phyloP scores from a whole-genome alignment of 2,329 filamentous ascomycete genomes.

The Monilinia polystroma region DNA sequence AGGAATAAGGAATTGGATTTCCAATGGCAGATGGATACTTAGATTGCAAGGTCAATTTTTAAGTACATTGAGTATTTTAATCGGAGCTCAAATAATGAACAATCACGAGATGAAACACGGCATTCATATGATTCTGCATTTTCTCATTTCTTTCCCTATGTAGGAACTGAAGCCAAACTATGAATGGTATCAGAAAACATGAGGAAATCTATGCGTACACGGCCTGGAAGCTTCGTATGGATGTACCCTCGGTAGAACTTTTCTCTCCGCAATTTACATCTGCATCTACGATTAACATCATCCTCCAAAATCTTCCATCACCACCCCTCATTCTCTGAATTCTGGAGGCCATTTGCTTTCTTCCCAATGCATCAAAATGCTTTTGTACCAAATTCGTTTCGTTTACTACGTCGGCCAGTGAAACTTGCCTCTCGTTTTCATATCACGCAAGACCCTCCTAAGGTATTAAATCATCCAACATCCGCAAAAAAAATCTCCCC shows the following conservation, averaged over 20 bases:
- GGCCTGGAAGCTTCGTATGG: not conserved
- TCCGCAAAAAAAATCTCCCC: constrained; percentile 3
- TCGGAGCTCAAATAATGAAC: constrained; percentile 5
- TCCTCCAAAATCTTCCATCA: not conserved
- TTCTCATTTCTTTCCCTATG: not conserved
- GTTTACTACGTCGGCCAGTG: not conserved
- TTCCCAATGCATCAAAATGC: constrained; percentile 2
- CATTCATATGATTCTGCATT: not conserved
- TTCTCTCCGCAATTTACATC: not conserved
- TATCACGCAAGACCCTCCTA: constrained; percentile 8
- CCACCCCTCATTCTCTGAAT: not conserved
- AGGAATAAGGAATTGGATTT: constrained; percentile 81
- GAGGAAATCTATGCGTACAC: not conserved
- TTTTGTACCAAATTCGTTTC: constrained; percentile 10
- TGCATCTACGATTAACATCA: not conserved
- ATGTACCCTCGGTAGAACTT: not conserved
- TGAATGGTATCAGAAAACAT: constrained; percentile 1
- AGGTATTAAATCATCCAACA: not conserved
- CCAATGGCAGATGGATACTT: constrained; percentile 96
- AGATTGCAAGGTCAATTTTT: constrained; percentile 30
- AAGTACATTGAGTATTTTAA: not conserved
- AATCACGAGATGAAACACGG: not conserved
- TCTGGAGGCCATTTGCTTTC: not conserved
- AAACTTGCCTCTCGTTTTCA: not conserved
- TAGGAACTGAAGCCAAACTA: not conserved